Evolutionary conservation across 73 alveolate species (phyloP).

Genomic region (Symbiodinium natans): DNA sequence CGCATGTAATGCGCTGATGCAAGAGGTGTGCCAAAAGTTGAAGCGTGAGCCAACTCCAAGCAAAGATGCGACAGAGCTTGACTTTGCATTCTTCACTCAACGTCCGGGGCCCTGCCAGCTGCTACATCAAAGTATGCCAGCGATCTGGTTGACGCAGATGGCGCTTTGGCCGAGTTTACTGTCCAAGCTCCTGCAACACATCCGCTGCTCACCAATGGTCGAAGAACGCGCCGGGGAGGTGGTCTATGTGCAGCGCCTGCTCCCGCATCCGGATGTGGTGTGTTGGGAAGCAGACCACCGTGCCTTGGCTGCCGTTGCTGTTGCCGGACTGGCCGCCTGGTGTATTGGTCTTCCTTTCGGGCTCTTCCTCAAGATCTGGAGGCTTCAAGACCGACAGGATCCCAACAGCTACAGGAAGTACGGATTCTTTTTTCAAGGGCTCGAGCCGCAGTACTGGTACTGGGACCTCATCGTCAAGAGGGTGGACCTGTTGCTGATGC

Average conservation of each 20-base stretch:
- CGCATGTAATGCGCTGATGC: background rate
- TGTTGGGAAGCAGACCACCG: conserved; percentile 36
- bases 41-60: background rate
- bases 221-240: background rate
- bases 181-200: background rate
- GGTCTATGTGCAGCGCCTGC: conserved; percentile 40
- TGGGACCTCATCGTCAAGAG: conserved; percentile 81
- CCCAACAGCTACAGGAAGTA: background rate
- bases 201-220: background rate
- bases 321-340: conserved; percentile 43
- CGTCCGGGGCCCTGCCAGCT: background rate
- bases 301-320: background rate
- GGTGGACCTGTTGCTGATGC: conserved; percentile 28
- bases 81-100: background rate
- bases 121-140: background rate
- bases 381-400: conserved; percentile 32
- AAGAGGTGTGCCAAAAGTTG: background rate
- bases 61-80: background rate
- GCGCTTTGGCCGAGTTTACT: background rate
- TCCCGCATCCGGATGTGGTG: conserved; percentile 28
- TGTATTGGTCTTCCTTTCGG: background rate
- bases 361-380: conserved; percentile 8
- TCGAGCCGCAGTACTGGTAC: conserved; percentile 69
- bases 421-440: conserved; percentile 45
- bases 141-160: conserved; percentile 8